phyloP scores from a whole-genome alignment of 1,284 basidiomycete genomes.

The Tilletia caries region DNA sequence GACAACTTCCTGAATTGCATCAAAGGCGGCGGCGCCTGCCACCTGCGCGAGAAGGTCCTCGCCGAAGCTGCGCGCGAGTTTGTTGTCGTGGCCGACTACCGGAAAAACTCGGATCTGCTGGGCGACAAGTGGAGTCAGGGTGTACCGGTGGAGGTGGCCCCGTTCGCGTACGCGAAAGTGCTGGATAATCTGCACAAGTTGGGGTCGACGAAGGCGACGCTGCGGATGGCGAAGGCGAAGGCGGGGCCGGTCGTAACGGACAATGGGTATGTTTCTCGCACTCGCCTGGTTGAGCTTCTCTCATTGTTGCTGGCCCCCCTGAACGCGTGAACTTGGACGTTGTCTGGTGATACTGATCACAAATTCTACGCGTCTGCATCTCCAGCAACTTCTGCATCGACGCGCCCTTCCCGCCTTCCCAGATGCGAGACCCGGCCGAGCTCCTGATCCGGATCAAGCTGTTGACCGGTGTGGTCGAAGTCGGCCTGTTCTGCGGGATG shows the following conservation, averaged over 20 bases:
- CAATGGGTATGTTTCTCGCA: constrained; percentile 61
- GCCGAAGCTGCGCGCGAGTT: constrained; percentile 84
- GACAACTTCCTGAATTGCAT: constrained; percentile 86
- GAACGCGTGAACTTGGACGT: no score
- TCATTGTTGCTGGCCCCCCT: neutral
- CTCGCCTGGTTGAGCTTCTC: no score
- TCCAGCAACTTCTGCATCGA: constrained; percentile 47
- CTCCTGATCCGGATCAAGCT: constrained; percentile 46
- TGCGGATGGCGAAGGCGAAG: constrained; percentile 59
- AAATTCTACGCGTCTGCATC: neutral
- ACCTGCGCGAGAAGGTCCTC: constrained; percentile 92
- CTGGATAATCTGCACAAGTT: constrained; percentile 39
- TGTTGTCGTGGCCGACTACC: constrained; percentile 90
- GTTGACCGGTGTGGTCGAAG: constrained; percentile 87
- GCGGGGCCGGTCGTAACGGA: constrained; percentile 93
- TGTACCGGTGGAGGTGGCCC: constrained; percentile 91
- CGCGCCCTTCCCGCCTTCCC: constrained; percentile 41
- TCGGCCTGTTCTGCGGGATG: constrained; percentile 86
- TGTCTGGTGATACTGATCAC: no score
- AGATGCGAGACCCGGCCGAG: constrained; percentile 42
- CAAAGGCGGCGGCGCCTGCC: constrained; percentile 96
- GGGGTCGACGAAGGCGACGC: constrained; percentile 38
- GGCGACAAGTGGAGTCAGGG: constrained; percentile 82
- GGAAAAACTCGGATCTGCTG: constrained; percentile 76
- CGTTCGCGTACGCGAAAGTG: constrained; percentile 86